Percentiles rank a stretch among this genome's conserved stretches.
phyloP scores from a whole-genome alignment of 2,329 filamentous ascomycete genomes.

The Cryphonectria carpinicola region DNA sequence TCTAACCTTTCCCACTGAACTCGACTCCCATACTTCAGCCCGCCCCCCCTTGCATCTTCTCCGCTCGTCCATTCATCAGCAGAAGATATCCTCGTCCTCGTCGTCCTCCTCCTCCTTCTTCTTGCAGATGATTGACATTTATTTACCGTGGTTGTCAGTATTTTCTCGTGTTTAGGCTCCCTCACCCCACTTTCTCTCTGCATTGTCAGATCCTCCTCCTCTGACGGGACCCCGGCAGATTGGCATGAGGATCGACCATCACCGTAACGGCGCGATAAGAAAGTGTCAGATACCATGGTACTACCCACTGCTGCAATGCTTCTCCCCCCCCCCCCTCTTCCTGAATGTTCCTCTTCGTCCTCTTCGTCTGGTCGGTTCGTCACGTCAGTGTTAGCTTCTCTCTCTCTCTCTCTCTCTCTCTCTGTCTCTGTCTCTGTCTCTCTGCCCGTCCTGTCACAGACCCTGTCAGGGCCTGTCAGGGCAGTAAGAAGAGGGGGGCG shows the following conservation, averaged over 20 bases:
- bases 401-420: background rate
- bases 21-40: background rate
- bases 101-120: background rate
- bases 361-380: background rate
- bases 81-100: background rate
- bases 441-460: background rate
- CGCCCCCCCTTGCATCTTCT: background rate
- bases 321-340: background rate
- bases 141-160: background rate
- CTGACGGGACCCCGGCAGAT: background rate
- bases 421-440: background rate
- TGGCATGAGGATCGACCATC: background rate
- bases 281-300: slow-evolving; percentile 1
- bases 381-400: background rate
- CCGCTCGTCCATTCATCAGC: background rate
- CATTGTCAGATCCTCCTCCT: background rate
- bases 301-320: background rate
- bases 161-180: background rate
- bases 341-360: background rate
- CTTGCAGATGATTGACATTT: background rate
- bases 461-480: background rate
- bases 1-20: background rate
- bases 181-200: background rate
- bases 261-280: background rate
- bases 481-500: background rate